Evolutionary conservation across 106 monocot species (phyloP).

Genomic region (Apostasia shenzhenica): DNA sequence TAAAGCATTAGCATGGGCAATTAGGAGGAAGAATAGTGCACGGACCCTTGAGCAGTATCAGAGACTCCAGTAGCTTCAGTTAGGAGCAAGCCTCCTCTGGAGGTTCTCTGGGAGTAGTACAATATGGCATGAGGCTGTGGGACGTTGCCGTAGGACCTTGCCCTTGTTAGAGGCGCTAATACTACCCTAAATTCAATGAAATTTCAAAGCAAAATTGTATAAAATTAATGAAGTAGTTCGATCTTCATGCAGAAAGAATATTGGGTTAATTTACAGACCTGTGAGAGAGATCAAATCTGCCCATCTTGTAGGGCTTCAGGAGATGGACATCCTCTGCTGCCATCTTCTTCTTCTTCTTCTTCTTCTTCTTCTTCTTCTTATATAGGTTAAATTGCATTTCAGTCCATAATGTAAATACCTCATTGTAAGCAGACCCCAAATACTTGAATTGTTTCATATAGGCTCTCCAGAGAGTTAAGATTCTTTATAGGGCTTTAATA

Average conservation of each 20-base stretch:
- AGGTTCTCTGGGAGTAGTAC: conserved; percentile 36
- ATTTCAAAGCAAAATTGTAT: no score
- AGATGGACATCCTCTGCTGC: conserved; percentile 1
- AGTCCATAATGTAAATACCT: no score
- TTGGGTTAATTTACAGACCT: neutral
- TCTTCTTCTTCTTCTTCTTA: no score
- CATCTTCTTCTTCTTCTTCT: neutral
- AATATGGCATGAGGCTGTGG: conserved; percentile 24
- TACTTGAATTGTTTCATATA: no score
- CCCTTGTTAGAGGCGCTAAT: conserved; percentile 27
- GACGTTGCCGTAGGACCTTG: conserved; percentile 16
- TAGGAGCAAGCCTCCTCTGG: conserved; percentile 29
- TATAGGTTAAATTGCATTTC: no score
- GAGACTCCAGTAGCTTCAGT: conserved; percentile 25
- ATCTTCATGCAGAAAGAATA: no score
- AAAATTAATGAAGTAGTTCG: no score
- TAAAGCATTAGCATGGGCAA: no score
- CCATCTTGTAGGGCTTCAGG: conserved; percentile 9
- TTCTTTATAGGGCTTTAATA: no score
- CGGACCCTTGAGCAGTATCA: conserved; percentile 15
- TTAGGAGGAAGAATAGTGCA: no score
- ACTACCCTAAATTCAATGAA: conserved; percentile 15
- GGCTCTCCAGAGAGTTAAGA: no score
- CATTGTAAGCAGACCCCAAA: no score
- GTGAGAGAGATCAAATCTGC: conserved; percentile 1